A percentile compares a stretch with the other conserved stretches of the same genome.
Evolutionary conservation across 2,329 filamentous ascomycete genomes (phyloP).

Genomic region (Bisporella sp.): DNA sequence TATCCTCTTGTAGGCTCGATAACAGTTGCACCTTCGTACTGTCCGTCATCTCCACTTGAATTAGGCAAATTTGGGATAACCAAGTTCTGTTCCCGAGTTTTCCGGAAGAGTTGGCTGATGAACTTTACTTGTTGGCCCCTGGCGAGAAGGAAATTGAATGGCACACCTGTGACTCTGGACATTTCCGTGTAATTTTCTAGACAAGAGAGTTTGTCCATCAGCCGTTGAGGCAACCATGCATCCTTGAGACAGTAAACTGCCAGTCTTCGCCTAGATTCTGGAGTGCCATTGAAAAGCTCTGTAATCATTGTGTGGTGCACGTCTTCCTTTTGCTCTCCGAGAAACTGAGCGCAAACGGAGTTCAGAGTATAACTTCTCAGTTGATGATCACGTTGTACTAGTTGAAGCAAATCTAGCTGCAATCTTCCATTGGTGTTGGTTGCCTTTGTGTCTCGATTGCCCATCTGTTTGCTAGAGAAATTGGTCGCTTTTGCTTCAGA

Average conservation of each 20-base stretch:
- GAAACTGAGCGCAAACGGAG: conserved; percentile 88
- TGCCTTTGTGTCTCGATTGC: conserved; percentile 85
- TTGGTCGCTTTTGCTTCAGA: conserved; percentile 74
- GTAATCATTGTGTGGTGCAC: conserved; percentile 99
- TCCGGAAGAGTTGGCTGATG: conserved; percentile 92
- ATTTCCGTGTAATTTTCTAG: conserved; percentile 99
- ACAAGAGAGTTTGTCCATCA: conserved; percentile 97
- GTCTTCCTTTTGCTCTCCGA: conserved; percentile 97
- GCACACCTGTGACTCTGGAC: conserved; percentile 97
- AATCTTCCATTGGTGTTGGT: conserved; percentile 93
- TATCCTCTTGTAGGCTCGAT: conserved; percentile 93
- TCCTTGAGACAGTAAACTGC: conserved; percentile 97
- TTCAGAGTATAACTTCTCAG: conserved; percentile 95
- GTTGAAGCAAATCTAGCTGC: conserved; percentile 88
- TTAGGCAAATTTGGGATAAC: conserved; percentile 83
- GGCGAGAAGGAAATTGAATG: conserved; percentile 88
- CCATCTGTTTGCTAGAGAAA: conserved; percentile 97
- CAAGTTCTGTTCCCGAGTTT: conserved; percentile 85
- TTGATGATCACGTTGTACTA: conserved; percentile 92
- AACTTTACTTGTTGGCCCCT: conserved; percentile 97
- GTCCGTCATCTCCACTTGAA: conserved; percentile 65
- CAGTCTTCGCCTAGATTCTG: conserved; percentile 82
- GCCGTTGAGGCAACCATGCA: conserved; percentile 84
- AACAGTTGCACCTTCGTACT: conserved; percentile 96
- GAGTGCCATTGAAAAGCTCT: conserved; percentile 91